Conservation (phyloP, 2,329 filamentous ascomycete genomes). For the Hirsutella thompsonii region DNA sequence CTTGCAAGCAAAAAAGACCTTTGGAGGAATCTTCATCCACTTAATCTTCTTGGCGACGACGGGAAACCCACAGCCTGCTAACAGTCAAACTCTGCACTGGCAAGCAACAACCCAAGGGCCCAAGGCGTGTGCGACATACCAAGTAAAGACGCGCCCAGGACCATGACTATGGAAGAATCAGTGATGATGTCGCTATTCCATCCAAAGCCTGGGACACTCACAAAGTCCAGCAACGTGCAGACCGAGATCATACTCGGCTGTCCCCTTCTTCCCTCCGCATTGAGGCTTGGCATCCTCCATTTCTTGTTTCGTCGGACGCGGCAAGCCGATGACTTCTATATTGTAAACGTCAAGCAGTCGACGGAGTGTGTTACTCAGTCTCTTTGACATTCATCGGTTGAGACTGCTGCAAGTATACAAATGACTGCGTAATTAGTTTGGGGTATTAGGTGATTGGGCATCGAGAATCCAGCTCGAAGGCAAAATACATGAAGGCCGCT, state of each 20-base stretch:
- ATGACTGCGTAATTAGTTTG: too few species aligned
- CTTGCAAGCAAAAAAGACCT: conserved; percentile 48
- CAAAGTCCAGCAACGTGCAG: conserved; percentile 17
- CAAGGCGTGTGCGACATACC: conserved; percentile 6
- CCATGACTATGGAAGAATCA: conserved; percentile 11
- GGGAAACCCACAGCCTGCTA: conserved; percentile 33
- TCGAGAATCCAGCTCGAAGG: conserved; percentile 1
- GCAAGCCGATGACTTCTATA: too few species aligned
- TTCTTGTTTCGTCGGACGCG: background rate
- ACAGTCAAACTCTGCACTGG: too few species aligned
- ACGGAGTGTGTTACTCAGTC: too few species aligned
- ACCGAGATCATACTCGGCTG: conserved; percentile 12
- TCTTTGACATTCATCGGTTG: too few species aligned
- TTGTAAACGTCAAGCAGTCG: too few species aligned
- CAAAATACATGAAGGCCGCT: background rate
- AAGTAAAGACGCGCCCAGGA: conserved; percentile 13
- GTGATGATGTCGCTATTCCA: background rate
- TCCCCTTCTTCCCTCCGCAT: conserved; percentile 10
- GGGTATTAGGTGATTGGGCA: background rate
- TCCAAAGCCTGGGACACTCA: conserved; percentile 7
- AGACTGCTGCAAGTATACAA: too few species aligned
- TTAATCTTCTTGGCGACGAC: conserved; percentile 41
- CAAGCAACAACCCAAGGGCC: too few species aligned
- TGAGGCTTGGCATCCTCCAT: conserved; percentile 12
- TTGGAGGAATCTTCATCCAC: conserved; percentile 43